Base-by-base conservation (phyloP, 805 yeast genomes). In the Vanderwaltozyma tropicalis region DNA sequence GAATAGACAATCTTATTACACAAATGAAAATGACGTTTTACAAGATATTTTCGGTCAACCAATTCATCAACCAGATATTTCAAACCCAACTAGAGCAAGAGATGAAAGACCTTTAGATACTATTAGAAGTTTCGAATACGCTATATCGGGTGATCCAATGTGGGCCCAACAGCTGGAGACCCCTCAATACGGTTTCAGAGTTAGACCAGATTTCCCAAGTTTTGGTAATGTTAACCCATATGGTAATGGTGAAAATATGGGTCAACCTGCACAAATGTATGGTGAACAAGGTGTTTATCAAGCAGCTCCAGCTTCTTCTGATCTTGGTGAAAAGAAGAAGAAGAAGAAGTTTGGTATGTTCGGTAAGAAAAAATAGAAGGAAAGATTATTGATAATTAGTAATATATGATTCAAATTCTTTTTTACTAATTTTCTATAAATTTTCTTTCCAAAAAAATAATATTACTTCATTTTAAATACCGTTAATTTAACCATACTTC, bases 81-180 rank as follows among this genome's bases (percentile, higher is more conserved):
- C 95, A 28, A 92, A 92, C 57, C 99, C 99, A 21, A 79, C 96
- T 6, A 74, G 99, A 53, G 64, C 82, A 16, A 75, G 98, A 61
- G 89, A 88, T 59, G 99, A 92, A 63, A 76, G 99, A 53, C 99
- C 99, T 4, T 66, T 92, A 52, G 99, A 94, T 60, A 92, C 99
- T 2, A 88, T 92, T 52, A 72, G 97, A 50, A 71, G 84, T 5
- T 92, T 92, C 62, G 97, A 92, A 66, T 92, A 80, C 56, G 79
- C 96, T 28, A 87, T 92, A 46, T 85, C 95, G 6, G 61, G 63
- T 28, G 98, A 92, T 60, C 64, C 71, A 41, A 61, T 74, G 11
- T 80, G 83, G 66, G 76, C 79, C 38, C 92, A 85, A 40, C 86
- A 83, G 50, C 68, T 86, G 52, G 96, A 88, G 61, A 70, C 88